Evolutionary conservation across 164 flowering plant species (phyloP), one percentile per base, ranked within the genome.

Genomic region (Dillenia turbinata): DNA sequence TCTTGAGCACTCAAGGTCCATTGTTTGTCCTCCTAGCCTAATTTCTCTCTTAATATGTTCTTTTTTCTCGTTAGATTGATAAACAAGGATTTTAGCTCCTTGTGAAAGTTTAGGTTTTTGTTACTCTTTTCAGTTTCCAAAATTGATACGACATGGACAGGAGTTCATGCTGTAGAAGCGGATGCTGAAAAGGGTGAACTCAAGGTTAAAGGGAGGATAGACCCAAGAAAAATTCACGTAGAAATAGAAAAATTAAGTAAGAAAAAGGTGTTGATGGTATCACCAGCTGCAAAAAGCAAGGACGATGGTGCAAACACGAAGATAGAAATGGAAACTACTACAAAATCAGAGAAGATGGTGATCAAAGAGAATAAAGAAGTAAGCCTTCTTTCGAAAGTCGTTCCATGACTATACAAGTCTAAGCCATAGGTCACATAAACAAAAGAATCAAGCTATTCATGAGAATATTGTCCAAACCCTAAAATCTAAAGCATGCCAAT

Each of bases 151-250:
- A 7, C 50, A 48, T 47, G 45, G 13, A 16, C 72, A 88, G 95
- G 89, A 52, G 79, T 84, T 63, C 85, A 76, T 8, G 73, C 19
- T 11, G 91, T 83, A 50, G 90, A 86, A 0, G 64, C 61, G n/a
- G 70, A 81, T 53, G 47, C 71, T 5, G 85, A 84, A 59, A 77
- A 69, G 15, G 58, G 66, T 33, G 84, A 86, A 68, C 73, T 88
- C 12, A 83, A 70, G 57, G 85, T 83, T 40, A 79, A 73, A 49
- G 95, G 95, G 0, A 56, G 26, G 54, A 58, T 86, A 26, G 88
- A 88, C 45, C 62, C 71, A 3, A 68, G 75, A 62, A 66, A 75
- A 61, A 74, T 85, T 43, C 88, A 80, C 6, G 67, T 67, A 54
- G 61, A 62, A 22, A 69, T 83, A 59, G 70, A 74, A 61, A 80